Conservation (phyloP, 495 filamentous ascomycete genomes). For the Aspergillus saccharolyticus region DNA sequence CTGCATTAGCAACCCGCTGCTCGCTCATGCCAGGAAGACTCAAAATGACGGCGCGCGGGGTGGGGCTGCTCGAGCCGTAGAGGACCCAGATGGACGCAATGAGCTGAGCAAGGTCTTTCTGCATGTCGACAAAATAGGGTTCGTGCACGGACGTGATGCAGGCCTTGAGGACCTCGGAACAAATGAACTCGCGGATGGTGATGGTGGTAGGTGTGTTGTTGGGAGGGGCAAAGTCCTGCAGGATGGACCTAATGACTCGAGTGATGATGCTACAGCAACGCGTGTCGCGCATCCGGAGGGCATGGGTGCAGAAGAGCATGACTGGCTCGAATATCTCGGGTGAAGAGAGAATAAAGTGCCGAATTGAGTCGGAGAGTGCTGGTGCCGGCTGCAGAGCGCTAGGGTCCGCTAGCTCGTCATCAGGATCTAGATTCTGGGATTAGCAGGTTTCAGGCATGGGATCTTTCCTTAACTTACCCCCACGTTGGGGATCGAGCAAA, state of each 20-base stretch:
- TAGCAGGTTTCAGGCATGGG: slow-evolving; percentile 10
- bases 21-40: slow-evolving; percentile 54
- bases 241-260: slow-evolving; percentile 73
- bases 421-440: slow-evolving; percentile 30
- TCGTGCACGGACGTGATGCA: slow-evolving; percentile 88
- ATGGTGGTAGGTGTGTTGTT: slow-evolving; percentile 49
- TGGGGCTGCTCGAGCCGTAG: slow-evolving; percentile 59
- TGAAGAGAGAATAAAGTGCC: slow-evolving; percentile 75
- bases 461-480: slow-evolving; percentile 26
- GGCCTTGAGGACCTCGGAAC: slow-evolving; percentile 72
- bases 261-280: slow-evolving; percentile 82
- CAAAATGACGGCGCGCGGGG: slow-evolving; percentile 48
- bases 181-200: slow-evolving; percentile 87
- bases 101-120: slow-evolving; percentile 83
- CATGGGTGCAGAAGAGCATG: slow-evolving; percentile 86
- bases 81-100: slow-evolving; percentile 79
- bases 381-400: slow-evolving; percentile 33
- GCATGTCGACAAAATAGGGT: slow-evolving; percentile 91
- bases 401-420: slow-evolving; percentile 37
- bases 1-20: slow-evolving; percentile 42
- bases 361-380: slow-evolving; percentile 47
- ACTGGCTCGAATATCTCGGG: slow-evolving; percentile 78
- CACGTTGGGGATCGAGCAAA: slow-evolving; percentile 70
- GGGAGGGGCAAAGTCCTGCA: slow-evolving; percentile 66
- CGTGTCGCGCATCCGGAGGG: slow-evolving; percentile 84